A percentile compares a stretch with the other conserved stretches of the same genome.
These are phyloP conservation scores for Lunasporangiospora selenospora DNA, from an alignment of 192 early-diverging fungal species.

Conservation along the genomic window DNA sequence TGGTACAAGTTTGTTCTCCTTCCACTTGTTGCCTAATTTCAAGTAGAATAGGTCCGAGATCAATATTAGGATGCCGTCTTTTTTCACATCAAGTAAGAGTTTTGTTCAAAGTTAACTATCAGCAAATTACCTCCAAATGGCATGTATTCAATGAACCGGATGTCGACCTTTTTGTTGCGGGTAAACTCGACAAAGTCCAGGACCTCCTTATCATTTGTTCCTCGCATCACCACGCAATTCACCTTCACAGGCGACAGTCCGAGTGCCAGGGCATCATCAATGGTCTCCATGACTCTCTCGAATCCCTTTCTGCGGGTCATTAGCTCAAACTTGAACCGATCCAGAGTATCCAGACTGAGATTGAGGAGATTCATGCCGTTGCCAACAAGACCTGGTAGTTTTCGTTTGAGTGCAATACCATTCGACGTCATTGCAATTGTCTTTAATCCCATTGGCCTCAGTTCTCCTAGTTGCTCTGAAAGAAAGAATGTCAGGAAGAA, in stretches of 20 bases:
- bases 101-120: too few species aligned
- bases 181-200: constrained; percentile 87
- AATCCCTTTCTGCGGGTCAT: constrained; percentile 89
- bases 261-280: constrained; percentile 70
- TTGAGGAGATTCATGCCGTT: constrained; percentile 89
- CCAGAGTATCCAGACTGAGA: constrained; percentile 91
- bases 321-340: constrained; percentile 85
- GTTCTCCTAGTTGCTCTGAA: constrained; percentile 66
- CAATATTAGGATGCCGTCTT: too few species aligned
- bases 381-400: constrained; percentile 71
- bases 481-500: background rate
- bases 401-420: constrained; percentile 88
- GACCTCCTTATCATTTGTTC: constrained; percentile 86
- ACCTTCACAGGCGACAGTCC: constrained; percentile 84
- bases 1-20: constrained; percentile 79
- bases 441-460: constrained; percentile 76
- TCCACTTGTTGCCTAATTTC: constrained; percentile 88
- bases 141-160: constrained; percentile 99
- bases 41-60: too few species aligned
- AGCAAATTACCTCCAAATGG: constrained; percentile 86
- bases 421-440: constrained; percentile 95
- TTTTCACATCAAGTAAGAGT: too few species aligned
- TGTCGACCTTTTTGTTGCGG: constrained; percentile 70
- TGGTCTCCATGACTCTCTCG: constrained; percentile 77
- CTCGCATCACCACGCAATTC: constrained; percentile 93